Base-by-base conservation (phyloP, 305 asterid species). In the Fraxinus paxiana region DNA sequence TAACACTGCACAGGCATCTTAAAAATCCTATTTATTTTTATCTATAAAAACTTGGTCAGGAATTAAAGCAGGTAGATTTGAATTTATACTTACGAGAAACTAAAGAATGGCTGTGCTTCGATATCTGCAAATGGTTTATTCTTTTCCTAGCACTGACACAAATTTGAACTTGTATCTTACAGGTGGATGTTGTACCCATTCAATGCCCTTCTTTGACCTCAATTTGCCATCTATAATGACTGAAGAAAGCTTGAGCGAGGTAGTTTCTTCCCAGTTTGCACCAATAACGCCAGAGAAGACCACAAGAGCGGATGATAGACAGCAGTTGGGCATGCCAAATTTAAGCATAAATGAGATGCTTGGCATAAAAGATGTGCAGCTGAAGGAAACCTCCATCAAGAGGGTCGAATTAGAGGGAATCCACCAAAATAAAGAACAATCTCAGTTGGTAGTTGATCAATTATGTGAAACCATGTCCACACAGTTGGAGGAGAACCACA, bases 241-340 rank as follows among this genome's bases (percentile, higher is more conserved):
- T n/a, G 89, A 87, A 78, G 91, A 89, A 85, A 84, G 78, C 78
- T 84, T 72, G 51, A 78, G 85, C 83, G 82, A 75, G 78, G 86
- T 76, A 35, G 79, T 67, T 13, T 80, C 86, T 76, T 73, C 84
- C 75, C 92, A 84, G 10, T 89, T 91, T 79, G 92, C 83, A 78
- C 94, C 97, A 13, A 77, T 88, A 80, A 95, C 98, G 15, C 97
- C 97, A 65, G 89, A 88, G 79, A 92, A 87, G 82, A 80, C 61
- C 76, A 81, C 82, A 54, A 85, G 51, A 80, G 84, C 73, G 31
- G 87, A 81, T 41, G 76, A 77, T 79, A 84, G 74, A 80, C 86
- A 81, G 46, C 85, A 78, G 46, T 72, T 83, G 79, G 54, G 81
- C 61, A 43, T 22, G 4, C 83, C 76, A 41, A 77, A 78, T 82